Conservation (phyloP, 164 flowering plant genomes). For the Protea cynaroides region DNA sequence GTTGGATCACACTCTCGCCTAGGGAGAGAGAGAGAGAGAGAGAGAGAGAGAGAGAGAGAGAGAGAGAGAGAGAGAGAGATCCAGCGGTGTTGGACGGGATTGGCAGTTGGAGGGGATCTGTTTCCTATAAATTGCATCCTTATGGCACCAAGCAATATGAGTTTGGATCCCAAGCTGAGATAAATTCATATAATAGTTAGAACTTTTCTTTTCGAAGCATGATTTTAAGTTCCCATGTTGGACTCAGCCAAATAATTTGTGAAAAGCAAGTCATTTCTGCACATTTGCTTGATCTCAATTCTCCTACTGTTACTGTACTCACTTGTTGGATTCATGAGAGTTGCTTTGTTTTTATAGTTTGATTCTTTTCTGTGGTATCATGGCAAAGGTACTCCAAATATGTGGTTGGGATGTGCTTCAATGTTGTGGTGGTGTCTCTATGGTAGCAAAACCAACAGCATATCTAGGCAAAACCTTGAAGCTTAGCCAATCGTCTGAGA, state of each 20-base stretch:
- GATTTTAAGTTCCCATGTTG: background rate
- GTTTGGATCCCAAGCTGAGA: background rate
- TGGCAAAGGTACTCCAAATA: constrained; percentile 52
- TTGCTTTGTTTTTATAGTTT: background rate
- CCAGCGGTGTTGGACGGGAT: no score
- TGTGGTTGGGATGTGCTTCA: constrained; percentile 84
- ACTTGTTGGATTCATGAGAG: background rate
- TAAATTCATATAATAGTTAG: background rate
- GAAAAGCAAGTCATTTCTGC: background rate
- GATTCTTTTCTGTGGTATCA: background rate
- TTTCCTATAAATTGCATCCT: background rate
- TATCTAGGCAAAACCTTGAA: constrained; percentile 51
- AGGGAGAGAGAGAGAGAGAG: no score
- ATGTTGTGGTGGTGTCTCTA: constrained; percentile 61
- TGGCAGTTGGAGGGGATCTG: no score
- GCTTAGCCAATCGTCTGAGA: constrained; percentile 16
- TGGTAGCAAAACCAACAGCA: constrained; percentile 84
- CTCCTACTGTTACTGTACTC: background rate
- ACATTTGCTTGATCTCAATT: background rate
- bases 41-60: no score
- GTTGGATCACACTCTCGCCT: no score
- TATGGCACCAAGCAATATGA: background rate
- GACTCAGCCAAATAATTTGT: no score
- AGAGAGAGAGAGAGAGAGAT: no score
- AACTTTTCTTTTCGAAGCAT: background rate